Evolutionary conservation across 2,329 filamentous ascomycete genomes (phyloP).

Genomic region (Fusarium pininemorale): DNA sequence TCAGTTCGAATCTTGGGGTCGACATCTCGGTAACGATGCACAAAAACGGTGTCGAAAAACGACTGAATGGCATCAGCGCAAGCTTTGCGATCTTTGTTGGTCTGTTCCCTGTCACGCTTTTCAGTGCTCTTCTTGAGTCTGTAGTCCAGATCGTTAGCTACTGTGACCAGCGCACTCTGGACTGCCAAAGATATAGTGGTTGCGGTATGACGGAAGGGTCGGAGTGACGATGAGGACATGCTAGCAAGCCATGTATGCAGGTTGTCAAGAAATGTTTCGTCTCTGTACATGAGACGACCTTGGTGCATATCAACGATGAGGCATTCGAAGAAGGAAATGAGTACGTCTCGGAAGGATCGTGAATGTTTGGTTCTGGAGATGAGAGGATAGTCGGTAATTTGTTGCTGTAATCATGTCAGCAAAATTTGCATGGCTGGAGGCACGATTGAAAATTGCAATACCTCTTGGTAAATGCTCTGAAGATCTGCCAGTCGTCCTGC

Average conservation of each 20-base stretch:
- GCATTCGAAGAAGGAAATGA: constrained; percentile 81
- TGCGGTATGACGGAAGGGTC: constrained; percentile 93
- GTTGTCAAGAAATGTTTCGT: constrained; percentile 83
- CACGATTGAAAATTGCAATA: constrained; percentile 46
- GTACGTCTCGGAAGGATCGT: constrained; percentile 78
- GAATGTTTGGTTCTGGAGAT: constrained; percentile 82
- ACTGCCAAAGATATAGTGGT: constrained; percentile 86
- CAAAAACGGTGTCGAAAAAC: constrained; percentile 91
- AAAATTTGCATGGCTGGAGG: background rate
- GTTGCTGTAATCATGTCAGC: constrained; percentile 61
- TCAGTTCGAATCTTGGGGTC: constrained; percentile 89
- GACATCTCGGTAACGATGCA: constrained; percentile 94
- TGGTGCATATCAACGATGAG: constrained; percentile 82
- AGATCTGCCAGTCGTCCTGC: constrained; percentile 81
- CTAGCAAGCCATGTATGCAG: constrained; percentile 88
- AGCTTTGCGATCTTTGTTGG: constrained; percentile 73
- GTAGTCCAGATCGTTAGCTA: constrained; percentile 75
- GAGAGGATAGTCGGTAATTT: constrained; percentile 90
- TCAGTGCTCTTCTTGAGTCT: constrained; percentile 82
- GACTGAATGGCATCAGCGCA: constrained; percentile 80
- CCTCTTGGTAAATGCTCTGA: constrained; percentile 87
- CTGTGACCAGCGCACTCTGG: constrained; percentile 77
- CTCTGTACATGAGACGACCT: constrained; percentile 82
- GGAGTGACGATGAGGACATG: constrained; percentile 87
- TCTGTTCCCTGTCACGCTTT: constrained; percentile 75